These are phyloP conservation scores for Durio zibethinus DNA, from an alignment of 345 rosid genomes.

Conservation along the genomic window DNA sequence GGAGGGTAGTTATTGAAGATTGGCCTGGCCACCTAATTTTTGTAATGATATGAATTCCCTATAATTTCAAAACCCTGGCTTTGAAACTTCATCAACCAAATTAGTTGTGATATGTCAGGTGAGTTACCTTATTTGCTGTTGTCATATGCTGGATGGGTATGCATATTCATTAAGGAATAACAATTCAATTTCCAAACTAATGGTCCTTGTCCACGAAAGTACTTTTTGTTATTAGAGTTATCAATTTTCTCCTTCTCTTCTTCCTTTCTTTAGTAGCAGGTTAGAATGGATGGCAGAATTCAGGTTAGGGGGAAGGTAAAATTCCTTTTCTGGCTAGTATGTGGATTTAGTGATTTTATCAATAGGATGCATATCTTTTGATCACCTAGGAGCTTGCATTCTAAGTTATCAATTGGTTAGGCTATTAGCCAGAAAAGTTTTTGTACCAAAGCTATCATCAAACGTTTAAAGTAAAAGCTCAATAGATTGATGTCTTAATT, in stretches of 20 bases:
- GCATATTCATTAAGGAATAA: background rate
- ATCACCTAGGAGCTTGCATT: background rate
- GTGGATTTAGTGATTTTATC: background rate
- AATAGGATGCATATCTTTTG: background rate
- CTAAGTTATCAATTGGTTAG: background rate
- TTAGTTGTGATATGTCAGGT: background rate
- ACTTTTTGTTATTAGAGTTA: background rate
- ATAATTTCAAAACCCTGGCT: background rate
- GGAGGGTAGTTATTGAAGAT: background rate
- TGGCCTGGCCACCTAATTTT: background rate
- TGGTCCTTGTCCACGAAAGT: background rate
- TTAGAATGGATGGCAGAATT: background rate
- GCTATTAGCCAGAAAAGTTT: background rate
- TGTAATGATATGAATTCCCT: background rate
- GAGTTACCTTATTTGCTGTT: background rate
- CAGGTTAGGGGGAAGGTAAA: background rate
- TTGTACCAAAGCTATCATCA: background rate
- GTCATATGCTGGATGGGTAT: background rate
- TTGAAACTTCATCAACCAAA: background rate
- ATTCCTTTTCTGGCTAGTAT: background rate
- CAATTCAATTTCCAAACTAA: background rate
- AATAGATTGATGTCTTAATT: background rate
- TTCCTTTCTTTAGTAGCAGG: background rate
- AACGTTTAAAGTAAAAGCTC: background rate
- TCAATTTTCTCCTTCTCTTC: background rate